Evolutionary conservation across 768 basidiomycete species (phyloP).

Genomic region (Hypsizygus marmoreus): DNA sequence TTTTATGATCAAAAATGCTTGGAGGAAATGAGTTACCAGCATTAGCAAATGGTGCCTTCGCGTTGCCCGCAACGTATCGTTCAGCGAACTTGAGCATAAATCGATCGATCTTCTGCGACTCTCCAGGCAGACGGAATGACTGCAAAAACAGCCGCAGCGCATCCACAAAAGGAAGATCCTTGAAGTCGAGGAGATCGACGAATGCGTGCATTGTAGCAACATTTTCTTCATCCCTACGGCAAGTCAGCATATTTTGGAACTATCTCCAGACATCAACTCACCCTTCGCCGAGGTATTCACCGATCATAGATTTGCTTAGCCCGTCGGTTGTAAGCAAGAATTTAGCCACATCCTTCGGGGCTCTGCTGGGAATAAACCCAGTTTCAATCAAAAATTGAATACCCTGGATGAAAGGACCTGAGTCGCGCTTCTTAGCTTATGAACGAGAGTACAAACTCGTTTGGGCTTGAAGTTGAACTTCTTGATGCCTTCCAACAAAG

Average conservation of each 20-base stretch:
- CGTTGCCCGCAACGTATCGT: conserved; percentile 89
- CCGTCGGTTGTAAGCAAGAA: conserved; percentile 92
- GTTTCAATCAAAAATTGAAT: conserved; percentile 85
- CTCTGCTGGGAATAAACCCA: conserved; percentile 77
- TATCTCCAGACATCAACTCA: conserved; percentile 35
- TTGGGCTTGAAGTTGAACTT: conserved; percentile 99
- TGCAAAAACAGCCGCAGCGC: conserved; percentile 91
- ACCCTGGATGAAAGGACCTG: conserved; percentile 52
- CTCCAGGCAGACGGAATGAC: conserved; percentile 95
- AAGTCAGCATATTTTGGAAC: conserved; percentile 4
- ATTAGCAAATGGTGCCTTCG: conserved; percentile 85
- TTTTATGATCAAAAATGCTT: neutral
- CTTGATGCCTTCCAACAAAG: conserved; percentile 90
- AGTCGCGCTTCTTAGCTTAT: conserved; percentile 4
- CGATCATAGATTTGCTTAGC: conserved; percentile 92
- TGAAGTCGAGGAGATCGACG: conserved; percentile 90
- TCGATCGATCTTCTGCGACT: conserved; percentile 97
- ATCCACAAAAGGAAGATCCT: conserved; percentile 78
- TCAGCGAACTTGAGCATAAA: conserved; percentile 99
- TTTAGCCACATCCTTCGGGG: conserved; percentile 76
- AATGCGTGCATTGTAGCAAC: conserved; percentile 97
- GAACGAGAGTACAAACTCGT: conserved; percentile 51
- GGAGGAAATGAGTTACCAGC: conserved; percentile 62
- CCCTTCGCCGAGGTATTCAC: conserved; percentile 98
- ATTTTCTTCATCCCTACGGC: conserved; percentile 78